A percentile compares a stretch with the other conserved stretches of the same genome.
phyloP scores from a whole-genome alignment of 805 yeast genomes.

The Candida pseudoglaebosa region DNA sequence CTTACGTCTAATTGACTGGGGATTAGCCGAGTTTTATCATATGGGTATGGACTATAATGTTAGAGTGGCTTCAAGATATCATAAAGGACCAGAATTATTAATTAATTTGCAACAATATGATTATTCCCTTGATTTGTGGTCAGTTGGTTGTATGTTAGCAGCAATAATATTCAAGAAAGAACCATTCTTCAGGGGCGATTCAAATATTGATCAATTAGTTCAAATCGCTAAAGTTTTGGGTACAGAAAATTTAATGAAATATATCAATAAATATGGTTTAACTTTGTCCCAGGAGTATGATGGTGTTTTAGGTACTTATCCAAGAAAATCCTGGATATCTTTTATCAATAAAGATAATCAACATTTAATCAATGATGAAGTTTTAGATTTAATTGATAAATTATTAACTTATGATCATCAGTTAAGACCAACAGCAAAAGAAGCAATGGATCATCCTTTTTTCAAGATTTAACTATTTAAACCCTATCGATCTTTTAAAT shows the following conservation, averaged over 20 bases:
- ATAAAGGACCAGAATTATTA: slow-evolving; percentile 88
- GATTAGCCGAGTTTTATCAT: slow-evolving; percentile 91
- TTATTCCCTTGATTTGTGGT: slow-evolving; percentile 90
- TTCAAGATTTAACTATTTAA: slow-evolving; percentile 18
- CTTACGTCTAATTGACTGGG: slow-evolving; percentile 90
- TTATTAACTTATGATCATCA: slow-evolving; percentile 84
- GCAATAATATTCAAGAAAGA: slow-evolving; percentile 87
- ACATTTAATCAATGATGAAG: slow-evolving; percentile 61
- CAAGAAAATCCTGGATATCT: slow-evolving; percentile 81
- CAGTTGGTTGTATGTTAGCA: slow-evolving; percentile 89
- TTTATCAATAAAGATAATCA: slow-evolving; percentile 70
- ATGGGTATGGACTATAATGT: slow-evolving; percentile 87
- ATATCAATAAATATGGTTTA: slow-evolving; percentile 68
- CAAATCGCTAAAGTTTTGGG: slow-evolving; percentile 88
- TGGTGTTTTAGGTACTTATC: slow-evolving; percentile 61
- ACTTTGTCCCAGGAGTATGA: slow-evolving; percentile 72
- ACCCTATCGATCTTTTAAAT: neutral
- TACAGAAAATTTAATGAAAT: slow-evolving; percentile 69
- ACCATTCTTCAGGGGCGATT: slow-evolving; percentile 88
- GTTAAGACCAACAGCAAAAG: slow-evolving; percentile 81
- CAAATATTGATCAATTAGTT: slow-evolving; percentile 86
- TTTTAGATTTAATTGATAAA: slow-evolving; percentile 76
- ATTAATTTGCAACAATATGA: slow-evolving; percentile 86
- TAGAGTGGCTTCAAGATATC: slow-evolving; percentile 88
- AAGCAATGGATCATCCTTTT: slow-evolving; percentile 71